These are phyloP conservation scores for Venturia effusa DNA, from an alignment of 2,329 filamentous ascomycete species.

Conservation along the genomic window DNA sequence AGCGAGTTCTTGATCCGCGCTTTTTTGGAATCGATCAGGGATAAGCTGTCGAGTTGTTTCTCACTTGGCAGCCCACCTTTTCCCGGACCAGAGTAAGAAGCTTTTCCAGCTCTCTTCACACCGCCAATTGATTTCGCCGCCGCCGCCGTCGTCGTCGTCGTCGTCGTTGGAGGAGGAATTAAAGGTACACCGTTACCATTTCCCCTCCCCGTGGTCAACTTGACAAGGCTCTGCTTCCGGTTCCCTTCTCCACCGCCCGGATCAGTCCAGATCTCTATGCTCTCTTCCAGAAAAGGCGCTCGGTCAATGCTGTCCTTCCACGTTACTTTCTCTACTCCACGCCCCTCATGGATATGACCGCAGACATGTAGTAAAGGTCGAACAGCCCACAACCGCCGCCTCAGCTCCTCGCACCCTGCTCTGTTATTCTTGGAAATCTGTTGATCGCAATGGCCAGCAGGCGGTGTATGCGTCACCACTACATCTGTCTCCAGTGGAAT, in stretches of 20 bases:
- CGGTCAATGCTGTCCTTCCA: slow-evolving; percentile 35
- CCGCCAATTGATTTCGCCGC: too few relatives aligned
- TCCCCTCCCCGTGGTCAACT: slow-evolving; percentile 44
- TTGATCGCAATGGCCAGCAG: slow-evolving; percentile 57
- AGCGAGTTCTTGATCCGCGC: not conserved
- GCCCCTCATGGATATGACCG: slow-evolving; percentile 69
- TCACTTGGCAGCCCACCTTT: not conserved
- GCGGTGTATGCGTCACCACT: slow-evolving; percentile 71
- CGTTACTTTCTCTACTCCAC: slow-evolving; percentile 55
- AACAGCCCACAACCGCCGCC: slow-evolving; percentile 63
- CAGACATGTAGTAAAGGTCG: slow-evolving; percentile 70
- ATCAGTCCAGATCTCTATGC: slow-evolving; percentile 45
- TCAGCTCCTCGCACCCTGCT: slow-evolving; percentile 57
- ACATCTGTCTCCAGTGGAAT: slow-evolving; percentile 66
- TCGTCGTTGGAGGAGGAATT: not conserved
- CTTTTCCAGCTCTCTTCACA: not conserved
- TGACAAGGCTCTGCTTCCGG: slow-evolving; percentile 49
- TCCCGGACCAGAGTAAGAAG: not conserved
- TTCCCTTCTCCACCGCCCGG: slow-evolving; percentile 39
- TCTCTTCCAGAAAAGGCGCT: slow-evolving; percentile 32
- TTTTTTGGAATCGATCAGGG: not conserved
- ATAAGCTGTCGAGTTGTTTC: not conserved
- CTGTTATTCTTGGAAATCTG: slow-evolving; percentile 48
- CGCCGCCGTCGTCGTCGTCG: too few relatives aligned
- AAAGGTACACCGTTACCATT: slow-evolving; percentile 20